Evolutionary conservation across 192 early-diverging fungal species (phyloP).

Genomic region (Coemansia sp.): DNA sequence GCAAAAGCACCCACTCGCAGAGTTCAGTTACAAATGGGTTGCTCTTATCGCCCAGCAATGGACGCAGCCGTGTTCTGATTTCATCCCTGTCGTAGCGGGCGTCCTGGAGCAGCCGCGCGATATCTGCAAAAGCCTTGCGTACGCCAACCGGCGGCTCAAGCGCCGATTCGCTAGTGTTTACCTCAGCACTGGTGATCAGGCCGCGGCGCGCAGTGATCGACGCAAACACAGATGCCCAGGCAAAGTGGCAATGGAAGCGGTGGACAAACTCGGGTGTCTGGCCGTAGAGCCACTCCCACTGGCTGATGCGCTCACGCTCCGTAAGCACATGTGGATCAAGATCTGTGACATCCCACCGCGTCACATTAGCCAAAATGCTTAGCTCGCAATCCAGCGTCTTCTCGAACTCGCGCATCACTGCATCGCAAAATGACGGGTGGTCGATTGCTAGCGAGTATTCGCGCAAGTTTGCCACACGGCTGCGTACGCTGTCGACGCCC

Average conservation of each 20-base stretch:
- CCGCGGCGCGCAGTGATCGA: slow-evolving; percentile 33
- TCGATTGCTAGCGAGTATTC: slow-evolving; percentile 81
- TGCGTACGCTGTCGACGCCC: slow-evolving; percentile 91
- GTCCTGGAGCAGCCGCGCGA: slow-evolving; percentile 15
- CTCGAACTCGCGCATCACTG: slow-evolving; percentile 72
- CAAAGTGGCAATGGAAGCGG: slow-evolving; percentile 32
- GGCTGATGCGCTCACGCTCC: slow-evolving; percentile 56
- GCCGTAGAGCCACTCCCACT: slow-evolving; percentile 90
- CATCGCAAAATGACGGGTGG: slow-evolving; percentile 82
- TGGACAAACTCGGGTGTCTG: slow-evolving; percentile 90
- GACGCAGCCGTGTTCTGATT: slow-evolving; percentile 10
- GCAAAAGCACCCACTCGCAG: slow-evolving; percentile 23
- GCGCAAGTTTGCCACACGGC: slow-evolving; percentile 79
- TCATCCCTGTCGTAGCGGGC: slow-evolving; percentile 34
- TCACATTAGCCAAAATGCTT: neutral
- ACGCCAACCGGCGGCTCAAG: slow-evolving; percentile 19
- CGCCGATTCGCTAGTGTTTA: slow-evolving; percentile 12
- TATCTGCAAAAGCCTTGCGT: slow-evolving; percentile 17
- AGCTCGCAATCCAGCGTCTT: slow-evolving; percentile 54
- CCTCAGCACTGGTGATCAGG: slow-evolving; percentile 15
- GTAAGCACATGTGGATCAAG: slow-evolving; percentile 22
- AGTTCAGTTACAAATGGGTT: slow-evolving; percentile 28
- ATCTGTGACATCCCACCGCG: slow-evolving; percentile 18
- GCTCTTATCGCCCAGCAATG: slow-evolving; percentile 7
- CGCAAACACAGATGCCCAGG: slow-evolving; percentile 28